These are phyloP conservation scores for Pichia deserticola DNA, from an alignment of 805 yeast species.

Conservation along the genomic window DNA sequence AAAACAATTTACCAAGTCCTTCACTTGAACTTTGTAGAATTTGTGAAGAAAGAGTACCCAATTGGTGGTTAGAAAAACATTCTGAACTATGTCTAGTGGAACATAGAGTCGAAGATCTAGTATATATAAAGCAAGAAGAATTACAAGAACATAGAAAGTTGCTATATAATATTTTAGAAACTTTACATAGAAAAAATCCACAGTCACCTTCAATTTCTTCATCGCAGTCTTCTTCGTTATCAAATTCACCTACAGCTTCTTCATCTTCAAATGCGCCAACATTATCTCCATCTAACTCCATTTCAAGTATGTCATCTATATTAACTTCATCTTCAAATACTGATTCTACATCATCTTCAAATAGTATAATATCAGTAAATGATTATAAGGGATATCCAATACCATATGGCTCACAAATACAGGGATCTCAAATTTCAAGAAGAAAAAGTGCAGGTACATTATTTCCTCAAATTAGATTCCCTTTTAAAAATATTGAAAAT, in stretches of 20 bases:
- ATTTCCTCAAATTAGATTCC: constrained; percentile 41
- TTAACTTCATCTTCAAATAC: neutral
- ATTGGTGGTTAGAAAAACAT: constrained; percentile 95
- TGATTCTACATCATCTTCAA: constrained; percentile 7
- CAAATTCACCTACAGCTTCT: constrained; percentile 14
- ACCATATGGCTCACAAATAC: constrained; percentile 18
- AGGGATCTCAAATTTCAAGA: constrained; percentile 17
- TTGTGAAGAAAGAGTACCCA: constrained; percentile 85
- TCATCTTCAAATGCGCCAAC: constrained; percentile 10
- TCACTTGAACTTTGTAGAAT: constrained; percentile 79
- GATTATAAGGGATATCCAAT: constrained; percentile 57
- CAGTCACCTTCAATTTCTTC: constrained; percentile 20
- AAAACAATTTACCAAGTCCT: constrained; percentile 66
- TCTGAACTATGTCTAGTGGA: constrained; percentile 82
- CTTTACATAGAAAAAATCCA: constrained; percentile 21
- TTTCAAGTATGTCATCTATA: neutral
- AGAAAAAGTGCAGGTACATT: constrained; percentile 36
- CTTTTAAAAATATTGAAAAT: constrained; percentile 52
- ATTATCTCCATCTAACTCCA: neutral
- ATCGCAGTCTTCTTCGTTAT: constrained; percentile 17
- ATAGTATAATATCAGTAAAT: constrained; percentile 16
- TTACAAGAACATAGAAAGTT: constrained; percentile 61
- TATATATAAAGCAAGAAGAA: constrained; percentile 68
- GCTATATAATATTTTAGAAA: constrained; percentile 38
- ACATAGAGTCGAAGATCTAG: constrained; percentile 71